Conservation (phyloP, 345 rosid species). For the Gossypium sturtianum region DNA sequence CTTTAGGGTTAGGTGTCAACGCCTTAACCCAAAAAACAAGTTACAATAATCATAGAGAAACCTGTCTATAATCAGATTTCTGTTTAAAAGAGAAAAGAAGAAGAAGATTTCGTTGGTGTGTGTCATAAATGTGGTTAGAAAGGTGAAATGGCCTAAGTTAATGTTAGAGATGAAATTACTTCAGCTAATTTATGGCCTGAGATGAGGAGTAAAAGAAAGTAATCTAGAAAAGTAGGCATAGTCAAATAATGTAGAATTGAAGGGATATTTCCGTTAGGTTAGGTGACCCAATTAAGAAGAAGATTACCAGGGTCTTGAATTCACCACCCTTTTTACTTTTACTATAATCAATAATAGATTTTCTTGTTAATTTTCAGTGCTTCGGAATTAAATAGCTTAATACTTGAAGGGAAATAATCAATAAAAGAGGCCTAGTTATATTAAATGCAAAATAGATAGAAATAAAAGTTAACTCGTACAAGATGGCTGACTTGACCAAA, state of each 20-base stretch:
- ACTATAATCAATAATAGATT: too few species aligned
- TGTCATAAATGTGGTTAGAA: not conserved
- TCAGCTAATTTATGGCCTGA: too few species aligned
- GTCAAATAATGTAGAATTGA: constrained; percentile 2
- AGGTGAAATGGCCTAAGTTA: not conserved
- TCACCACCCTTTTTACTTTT: too few species aligned
- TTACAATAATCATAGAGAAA: not conserved
- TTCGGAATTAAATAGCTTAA: too few species aligned
- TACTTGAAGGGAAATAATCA: not conserved
- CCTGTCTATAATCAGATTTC: not conserved
- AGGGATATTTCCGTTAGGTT: constrained; percentile 33
- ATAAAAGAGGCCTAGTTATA: not conserved
- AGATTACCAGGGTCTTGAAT: constrained; percentile 7
- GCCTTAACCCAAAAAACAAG: not conserved
- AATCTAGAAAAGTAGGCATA: constrained; percentile 1
- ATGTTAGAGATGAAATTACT: not conserved
- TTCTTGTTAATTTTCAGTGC: not conserved
- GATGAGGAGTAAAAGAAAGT: not conserved
- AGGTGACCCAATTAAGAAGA: constrained; percentile 39
- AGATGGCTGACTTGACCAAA: constrained; percentile 29
- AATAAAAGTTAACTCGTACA: not conserved
- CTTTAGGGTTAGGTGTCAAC: not conserved
- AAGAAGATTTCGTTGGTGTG: too few species aligned
- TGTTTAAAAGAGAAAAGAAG: too few species aligned
- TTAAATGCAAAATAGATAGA: constrained; percentile 9